A percentile compares a stretch with the other conserved stretches of the same genome.
Conservation (phyloP, 1,139 yeast species). For the Saccharomyces hybrid region DNA sequence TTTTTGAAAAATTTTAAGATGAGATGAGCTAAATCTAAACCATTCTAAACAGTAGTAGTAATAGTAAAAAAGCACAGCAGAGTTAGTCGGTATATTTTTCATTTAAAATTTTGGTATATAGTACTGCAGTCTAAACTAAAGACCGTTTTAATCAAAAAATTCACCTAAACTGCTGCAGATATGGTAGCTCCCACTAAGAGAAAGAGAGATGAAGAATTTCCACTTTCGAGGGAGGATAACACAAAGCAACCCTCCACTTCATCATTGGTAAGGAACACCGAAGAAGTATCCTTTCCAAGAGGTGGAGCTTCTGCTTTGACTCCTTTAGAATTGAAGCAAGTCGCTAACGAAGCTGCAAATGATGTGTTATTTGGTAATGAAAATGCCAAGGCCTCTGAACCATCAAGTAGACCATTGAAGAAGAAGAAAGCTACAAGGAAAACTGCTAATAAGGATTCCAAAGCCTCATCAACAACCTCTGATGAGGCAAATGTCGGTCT, state of each 20-base stretch:
- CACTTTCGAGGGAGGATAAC: conserved; percentile 34
- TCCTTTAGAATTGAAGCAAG: conserved; percentile 86
- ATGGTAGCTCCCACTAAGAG: background rate
- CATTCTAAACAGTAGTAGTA: background rate
- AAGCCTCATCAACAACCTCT: conserved; percentile 25
- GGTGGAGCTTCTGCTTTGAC: conserved; percentile 86
- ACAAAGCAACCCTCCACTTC: conserved; percentile 33
- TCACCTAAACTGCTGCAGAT: background rate
- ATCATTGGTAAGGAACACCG: conserved; percentile 27
- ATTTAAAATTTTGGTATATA: background rate
- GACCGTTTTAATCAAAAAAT: background rate
- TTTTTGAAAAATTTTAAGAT: background rate
- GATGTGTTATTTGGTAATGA: conserved; percentile 66
- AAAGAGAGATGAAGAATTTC: conserved; percentile 35
- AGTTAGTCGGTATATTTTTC: background rate
- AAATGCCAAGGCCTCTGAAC: conserved; percentile 26
- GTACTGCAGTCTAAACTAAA: background rate
- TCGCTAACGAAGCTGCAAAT: conserved; percentile 82
- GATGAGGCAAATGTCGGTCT: conserved; percentile 23
- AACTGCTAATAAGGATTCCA: conserved; percentile 2
- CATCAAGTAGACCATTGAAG: conserved; percentile 37
- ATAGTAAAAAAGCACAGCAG: background rate
- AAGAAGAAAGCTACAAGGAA: conserved; percentile 19
- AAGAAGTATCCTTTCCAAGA: conserved; percentile 83
- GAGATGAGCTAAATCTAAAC: background rate